Conservation (phyloP, 2,329 filamentous ascomycete genomes). For the Cucurbitaria berberidis region DNA sequence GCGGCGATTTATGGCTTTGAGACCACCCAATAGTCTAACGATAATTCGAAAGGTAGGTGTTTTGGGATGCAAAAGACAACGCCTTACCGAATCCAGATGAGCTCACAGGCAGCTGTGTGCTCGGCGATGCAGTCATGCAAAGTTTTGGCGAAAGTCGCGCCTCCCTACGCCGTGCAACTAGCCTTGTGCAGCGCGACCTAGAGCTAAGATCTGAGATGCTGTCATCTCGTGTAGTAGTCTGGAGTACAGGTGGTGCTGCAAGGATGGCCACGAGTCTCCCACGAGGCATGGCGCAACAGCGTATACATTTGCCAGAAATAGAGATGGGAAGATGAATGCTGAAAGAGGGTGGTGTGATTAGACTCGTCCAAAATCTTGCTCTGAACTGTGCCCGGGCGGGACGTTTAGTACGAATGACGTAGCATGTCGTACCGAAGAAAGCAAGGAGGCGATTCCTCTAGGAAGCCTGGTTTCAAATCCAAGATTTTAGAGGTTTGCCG, state of each 20-base stretch:
- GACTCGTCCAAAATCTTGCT: conserved; percentile 5
- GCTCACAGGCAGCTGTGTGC: conserved; percentile 12
- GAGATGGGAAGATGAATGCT: neutral
- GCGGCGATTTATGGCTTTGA: conserved; percentile 10
- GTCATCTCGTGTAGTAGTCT: conserved; percentile 15
- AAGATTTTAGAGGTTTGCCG: neutral
- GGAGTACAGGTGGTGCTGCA: conserved; percentile 10
- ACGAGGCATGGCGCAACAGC: conserved; percentile 17
- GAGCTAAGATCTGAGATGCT: conserved; percentile 17
- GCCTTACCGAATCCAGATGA: conserved; percentile 12
- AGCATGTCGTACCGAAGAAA: conserved; percentile 14
- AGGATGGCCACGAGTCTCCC: conserved; percentile 15
- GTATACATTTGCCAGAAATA: neutral
- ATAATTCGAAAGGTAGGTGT: conserved; percentile 12
- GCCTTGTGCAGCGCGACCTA: conserved; percentile 14
- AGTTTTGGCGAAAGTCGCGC: conserved; percentile 4
- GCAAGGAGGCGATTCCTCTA: conserved; percentile 6
- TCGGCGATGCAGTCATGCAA: conserved; percentile 14
- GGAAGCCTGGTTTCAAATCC: conserved; percentile 6
- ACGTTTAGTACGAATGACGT: neutral
- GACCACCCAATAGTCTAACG: conserved; percentile 19
- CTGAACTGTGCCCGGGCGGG: conserved; percentile 5
- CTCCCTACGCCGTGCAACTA: conserved; percentile 14
- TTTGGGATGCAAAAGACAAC: conserved; percentile 14
- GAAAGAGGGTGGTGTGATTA: conserved; percentile 5